Conservation (phyloP, 768 basidiomycete genomes). For the Paxillus involutus region DNA sequence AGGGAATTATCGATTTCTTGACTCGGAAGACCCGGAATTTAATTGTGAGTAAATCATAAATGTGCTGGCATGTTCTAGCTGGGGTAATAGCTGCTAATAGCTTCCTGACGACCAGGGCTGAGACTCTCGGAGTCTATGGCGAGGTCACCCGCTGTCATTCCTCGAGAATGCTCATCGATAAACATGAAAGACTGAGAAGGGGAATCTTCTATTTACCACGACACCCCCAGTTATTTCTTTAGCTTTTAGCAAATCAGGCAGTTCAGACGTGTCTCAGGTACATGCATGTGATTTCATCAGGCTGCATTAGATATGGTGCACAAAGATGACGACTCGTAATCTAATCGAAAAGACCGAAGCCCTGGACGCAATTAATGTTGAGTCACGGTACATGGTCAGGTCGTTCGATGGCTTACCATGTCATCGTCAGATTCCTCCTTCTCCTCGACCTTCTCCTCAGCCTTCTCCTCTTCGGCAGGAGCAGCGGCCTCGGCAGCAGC, state of each 20-base stretch:
- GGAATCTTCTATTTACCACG: too few species aligned
- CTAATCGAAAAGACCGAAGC: constrained; percentile 94
- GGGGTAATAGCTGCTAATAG: too few species aligned
- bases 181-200: too few species aligned
- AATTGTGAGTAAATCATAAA: constrained; percentile 1
- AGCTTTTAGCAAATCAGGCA: neutral
- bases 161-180: too few species aligned
- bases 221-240: neutral
- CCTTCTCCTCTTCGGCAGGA: constrained; percentile 56
- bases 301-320: constrained; percentile 23
- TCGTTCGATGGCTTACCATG: constrained; percentile 55
- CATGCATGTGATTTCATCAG: constrained; percentile 13
- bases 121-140: too few species aligned
- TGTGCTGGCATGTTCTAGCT: constrained; percentile 1
- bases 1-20: constrained; percentile 32
- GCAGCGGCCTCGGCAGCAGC: constrained; percentile 50
- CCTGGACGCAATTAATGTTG: constrained; percentile 42
- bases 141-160: too few species aligned
- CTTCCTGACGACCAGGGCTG: too few species aligned
- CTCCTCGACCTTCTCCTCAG: constrained; percentile 77
- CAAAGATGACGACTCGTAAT: constrained; percentile 14
- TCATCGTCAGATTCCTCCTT: constrained; percentile 87
- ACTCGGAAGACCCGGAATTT: constrained; percentile 3
- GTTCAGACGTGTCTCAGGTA: constrained; percentile 2
- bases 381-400: neutral